Evolutionary conservation across 1,284 basidiomycete species (phyloP), one percentile per base, ranked within the genome.

Genomic region (Porodaedalea pini): DNA sequence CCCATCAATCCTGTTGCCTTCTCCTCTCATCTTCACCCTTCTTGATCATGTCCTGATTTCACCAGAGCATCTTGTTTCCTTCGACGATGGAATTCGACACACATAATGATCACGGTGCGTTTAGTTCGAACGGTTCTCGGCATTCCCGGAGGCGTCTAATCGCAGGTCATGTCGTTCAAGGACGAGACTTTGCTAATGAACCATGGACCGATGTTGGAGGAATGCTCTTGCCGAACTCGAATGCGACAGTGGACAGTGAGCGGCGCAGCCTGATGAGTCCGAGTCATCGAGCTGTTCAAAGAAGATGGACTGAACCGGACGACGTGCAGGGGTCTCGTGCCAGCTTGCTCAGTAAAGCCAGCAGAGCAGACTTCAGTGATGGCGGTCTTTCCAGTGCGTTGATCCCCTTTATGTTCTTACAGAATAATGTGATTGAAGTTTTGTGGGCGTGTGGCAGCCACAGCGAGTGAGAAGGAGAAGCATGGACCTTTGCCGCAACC

Each of bases 261-360:
- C 53, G 53, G 27, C 53, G 53, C 21, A 54, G 53, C 31, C 15
- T 54, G 11, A 34, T 44, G 23, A 47, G 32, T 32, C 53, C 53
- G 49, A 51, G 21, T 13, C 49, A 48, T 29, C 45, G 27, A 13
- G 11, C 17, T 27, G 41, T 44, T 17, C 41, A 44, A 23, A 36
- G 50, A 36, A 31, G 50, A n/a, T 39, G 17, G 23, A 51, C 34
- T 4, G 25, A 51, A 40, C 31, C 39, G 34, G 34, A 51, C 25
- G 19, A 51, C 25, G 41, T 23, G 11, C 10, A 11, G 7, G 25
- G 19, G 19, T 44, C 41, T 17, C 41, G 15, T 19, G 41, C 41
- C 41, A 44, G 41, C 19, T 21, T 44, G 41, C n/a, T 23, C 11
- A 44, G 41, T 13, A 10, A 2, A 5, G 41, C 21, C 41, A 27